A percentile compares a stretch with the other conserved stretches of the same genome.
These are phyloP conservation scores for Viola pubescens DNA, from an alignment of 441 rosid species.

Conservation along the genomic window DNA sequence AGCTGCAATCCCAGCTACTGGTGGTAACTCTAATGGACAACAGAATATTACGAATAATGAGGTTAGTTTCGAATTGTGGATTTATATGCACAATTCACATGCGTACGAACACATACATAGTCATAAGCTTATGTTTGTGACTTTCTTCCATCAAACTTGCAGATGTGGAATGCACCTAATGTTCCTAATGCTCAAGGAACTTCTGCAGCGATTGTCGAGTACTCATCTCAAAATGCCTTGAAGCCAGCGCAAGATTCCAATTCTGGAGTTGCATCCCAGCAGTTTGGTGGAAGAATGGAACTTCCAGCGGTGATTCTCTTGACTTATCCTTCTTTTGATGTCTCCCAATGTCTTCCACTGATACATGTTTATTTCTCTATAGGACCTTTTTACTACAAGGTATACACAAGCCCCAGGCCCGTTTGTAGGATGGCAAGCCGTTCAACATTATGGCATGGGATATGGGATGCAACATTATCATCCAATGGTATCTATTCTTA, in stretches of 20 bases:
- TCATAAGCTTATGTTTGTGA: background rate
- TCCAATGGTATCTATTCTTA: slow-evolving; percentile 33
- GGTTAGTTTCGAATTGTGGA: slow-evolving; percentile 24
- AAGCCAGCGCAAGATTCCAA: slow-evolving; percentile 23
- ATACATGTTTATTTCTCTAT: slow-evolving; percentile 18
- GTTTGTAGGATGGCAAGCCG: slow-evolving; percentile 41
- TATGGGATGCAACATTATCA: slow-evolving; percentile 47
- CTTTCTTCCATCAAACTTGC: slow-evolving; percentile 16
- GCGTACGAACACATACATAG: background rate
- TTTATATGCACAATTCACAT: background rate
- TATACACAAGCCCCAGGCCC: slow-evolving; percentile 33
- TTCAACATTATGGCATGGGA: slow-evolving; percentile 40
- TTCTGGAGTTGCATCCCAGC: slow-evolving; percentile 24
- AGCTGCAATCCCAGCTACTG: slow-evolving; percentile 18
- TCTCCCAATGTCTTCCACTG: slow-evolving; percentile 9
- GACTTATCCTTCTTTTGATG: background rate
- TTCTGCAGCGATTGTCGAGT: slow-evolving; percentile 23
- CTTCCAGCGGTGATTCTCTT: slow-evolving; percentile 53
- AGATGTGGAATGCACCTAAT: slow-evolving; percentile 26
- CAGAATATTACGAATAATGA: slow-evolving; percentile 22
- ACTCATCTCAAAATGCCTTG: slow-evolving; percentile 23
- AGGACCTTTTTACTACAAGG: slow-evolving; percentile 70
- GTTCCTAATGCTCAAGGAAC: slow-evolving; percentile 25
- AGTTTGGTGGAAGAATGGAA: slow-evolving; percentile 42
- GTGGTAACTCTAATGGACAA: slow-evolving; percentile 15